These are phyloP conservation scores for Diphasiastrum complanatum DNA, from an alignment of 83 land plant species.

Conservation along the genomic window DNA sequence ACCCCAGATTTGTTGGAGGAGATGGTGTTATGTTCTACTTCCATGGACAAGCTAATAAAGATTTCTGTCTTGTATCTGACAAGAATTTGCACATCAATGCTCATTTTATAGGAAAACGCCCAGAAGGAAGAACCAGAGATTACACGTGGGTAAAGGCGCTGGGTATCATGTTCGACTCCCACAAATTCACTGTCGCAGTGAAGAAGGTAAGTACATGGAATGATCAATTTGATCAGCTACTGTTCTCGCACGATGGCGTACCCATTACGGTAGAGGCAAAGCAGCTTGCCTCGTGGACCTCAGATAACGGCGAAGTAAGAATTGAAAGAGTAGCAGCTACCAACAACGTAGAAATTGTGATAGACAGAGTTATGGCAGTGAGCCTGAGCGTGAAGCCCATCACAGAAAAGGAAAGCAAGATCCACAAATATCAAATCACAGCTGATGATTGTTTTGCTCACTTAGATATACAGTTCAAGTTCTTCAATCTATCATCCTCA, in stretches of 20 bases:
- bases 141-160: background rate
- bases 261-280: background rate
- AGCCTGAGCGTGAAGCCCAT: conserved; percentile 8
- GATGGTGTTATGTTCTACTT: background rate
- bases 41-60: background rate
- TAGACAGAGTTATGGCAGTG: conserved; percentile 1
- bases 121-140: background rate
- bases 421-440: conserved; percentile 11
- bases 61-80: conserved; percentile 2
- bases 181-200: background rate
- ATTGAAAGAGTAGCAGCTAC: conserved; percentile 9
- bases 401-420: background rate
- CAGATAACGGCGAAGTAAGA: background rate
- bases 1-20: background rate
- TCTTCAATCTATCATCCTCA: conserved; percentile 14
- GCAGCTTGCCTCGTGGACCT: conserved; percentile 4
- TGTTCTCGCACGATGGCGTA: conserved; percentile 2
- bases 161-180: background rate
- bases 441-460: conserved; percentile 20
- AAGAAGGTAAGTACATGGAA: conserved; percentile 10
- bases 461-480: conserved; percentile 17
- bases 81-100: background rate
- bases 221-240: conserved; percentile 1
- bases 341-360: conserved; percentile 3
- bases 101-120: conserved; percentile 2